Base-by-base conservation (phyloP, 2,329 filamentous ascomycete genomes). In the Thelonectria olida region DNA sequence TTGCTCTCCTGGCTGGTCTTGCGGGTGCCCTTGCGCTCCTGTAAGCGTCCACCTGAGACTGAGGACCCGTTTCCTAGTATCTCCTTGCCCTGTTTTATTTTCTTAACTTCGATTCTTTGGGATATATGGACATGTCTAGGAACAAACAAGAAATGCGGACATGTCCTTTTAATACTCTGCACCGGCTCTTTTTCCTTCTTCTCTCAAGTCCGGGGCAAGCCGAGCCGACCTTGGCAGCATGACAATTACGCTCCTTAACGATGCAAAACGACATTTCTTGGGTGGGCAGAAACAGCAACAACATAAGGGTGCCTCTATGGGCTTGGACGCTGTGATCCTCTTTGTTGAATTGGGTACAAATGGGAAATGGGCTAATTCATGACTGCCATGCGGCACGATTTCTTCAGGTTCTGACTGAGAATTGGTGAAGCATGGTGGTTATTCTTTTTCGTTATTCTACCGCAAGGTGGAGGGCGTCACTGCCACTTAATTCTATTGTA, bases 1-100 rank as follows among this genome's bases (percentile, higher is more conserved):
- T 74, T 22, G 80, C 78, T 47, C 65, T 79, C 7, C 58, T 80
- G 50, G 79, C 75, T 22, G 80, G 78, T 49, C 22, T 81, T 19
- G 44, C 77, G 15, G 80, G 78, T 41, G 76, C 73, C 13, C 51
- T 80, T 23, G 79, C 74, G 42, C 71, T 81, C 20, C 61, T 80
- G 62, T 81, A 72, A 67, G 49, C 19, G 10, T 7, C 8, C n/a
- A n/a, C 22, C 25, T 13, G 15, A 25, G 22, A 22, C 22, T 7
- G 22, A 25, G 10, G 41, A 45, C 15, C 41, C 41, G 7, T 7
- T 15, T 23, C 20, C 17, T 49, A 15, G 13, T 20, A 28, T 36
- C 8, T 19, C 10, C 13, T 31, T 8, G 20, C 23, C 45, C 31
- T 25, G 48, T 23, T 23, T 28, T 34, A 22, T 31, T 27, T 22